phyloP scores from a whole-genome alignment of 129 eudicot genomes.

The Lonicera japonica region DNA sequence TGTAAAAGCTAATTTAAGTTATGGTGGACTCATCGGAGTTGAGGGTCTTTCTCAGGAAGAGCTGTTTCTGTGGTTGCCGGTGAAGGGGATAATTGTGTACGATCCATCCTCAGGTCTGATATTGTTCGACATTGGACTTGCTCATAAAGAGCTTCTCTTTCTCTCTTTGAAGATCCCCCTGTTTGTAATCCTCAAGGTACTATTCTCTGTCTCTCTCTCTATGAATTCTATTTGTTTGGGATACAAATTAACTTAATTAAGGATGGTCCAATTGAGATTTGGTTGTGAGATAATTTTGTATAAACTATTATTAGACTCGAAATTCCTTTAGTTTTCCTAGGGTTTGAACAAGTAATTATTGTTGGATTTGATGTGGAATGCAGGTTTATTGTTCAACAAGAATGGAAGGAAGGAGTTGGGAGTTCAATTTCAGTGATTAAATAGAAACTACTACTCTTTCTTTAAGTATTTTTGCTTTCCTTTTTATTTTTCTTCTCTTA shows the following conservation, averaged over 20 bases:
- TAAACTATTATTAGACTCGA: background rate
- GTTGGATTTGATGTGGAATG: background rate
- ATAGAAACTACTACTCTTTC: background rate
- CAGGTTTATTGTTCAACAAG: constrained; percentile 18
- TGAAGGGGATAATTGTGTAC: constrained; percentile 50
- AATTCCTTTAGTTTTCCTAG: too few relatives aligned
- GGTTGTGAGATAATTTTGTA: background rate
- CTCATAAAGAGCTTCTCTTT: constrained; percentile 71
- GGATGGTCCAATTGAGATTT: background rate
- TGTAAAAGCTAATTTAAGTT: constrained; percentile 67
- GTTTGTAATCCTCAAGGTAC: constrained; percentile 55
- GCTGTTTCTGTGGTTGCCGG: constrained; percentile 72
- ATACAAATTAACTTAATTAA: background rate
- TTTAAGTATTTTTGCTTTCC: too few relatives aligned
- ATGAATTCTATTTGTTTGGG: background rate
- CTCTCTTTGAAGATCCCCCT: constrained; percentile 80
- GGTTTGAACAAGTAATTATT: background rate
- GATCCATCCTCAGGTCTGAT: constrained; percentile 69
- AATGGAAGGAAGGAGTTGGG: constrained; percentile 21
- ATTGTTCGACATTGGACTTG: constrained; percentile 69
- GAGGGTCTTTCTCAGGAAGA: constrained; percentile 73
- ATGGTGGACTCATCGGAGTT: constrained; percentile 61
- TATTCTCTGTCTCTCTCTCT: background rate
- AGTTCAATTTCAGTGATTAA: constrained; percentile 20
- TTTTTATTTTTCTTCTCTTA: constrained; percentile 3